phyloP scores from a whole-genome alignment of 352 stramenopile genomes.

The Pythium vanterpoolii region DNA sequence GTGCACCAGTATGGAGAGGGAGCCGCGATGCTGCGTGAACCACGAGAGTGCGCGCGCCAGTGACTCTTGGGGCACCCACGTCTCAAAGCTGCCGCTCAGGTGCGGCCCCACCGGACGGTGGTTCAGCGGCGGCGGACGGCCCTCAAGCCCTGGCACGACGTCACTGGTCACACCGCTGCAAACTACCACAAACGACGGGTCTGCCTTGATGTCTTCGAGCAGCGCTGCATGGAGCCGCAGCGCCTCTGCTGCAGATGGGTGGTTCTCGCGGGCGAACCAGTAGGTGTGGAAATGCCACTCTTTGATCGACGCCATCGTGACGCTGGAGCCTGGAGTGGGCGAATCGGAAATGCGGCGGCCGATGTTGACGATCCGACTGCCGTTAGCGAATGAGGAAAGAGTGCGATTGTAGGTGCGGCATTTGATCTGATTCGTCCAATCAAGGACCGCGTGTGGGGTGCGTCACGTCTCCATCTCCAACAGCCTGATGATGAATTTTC shows the following conservation, averaged over 20 bases:
- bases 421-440: conserved; percentile 7
- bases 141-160: conserved; percentile 32
- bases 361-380: too few relatives aligned
- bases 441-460: not conserved
- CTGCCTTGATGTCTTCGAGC: conserved; percentile 35
- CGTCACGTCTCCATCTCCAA: not conserved
- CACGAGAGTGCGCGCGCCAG: conserved; percentile 54
- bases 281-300: conserved; percentile 82
- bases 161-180: conserved; percentile 38
- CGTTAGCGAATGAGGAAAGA: too few relatives aligned
- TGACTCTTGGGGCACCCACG: conserved; percentile 62
- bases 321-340: too few relatives aligned
- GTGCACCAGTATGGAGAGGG: conserved; percentile 60
- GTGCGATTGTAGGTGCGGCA: not conserved
- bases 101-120: conserved; percentile 53
- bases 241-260: conserved; percentile 36
- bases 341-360: too few relatives aligned
- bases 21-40: conserved; percentile 61
- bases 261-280: conserved; percentile 45
- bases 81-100: conserved; percentile 63
- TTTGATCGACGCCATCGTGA: conserved; percentile 32
- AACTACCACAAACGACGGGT: conserved; percentile 61
- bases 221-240: conserved; percentile 41
- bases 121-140: conserved; percentile 46
- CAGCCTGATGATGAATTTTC: not conserved